A percentile compares a stretch with the other conserved stretches of the same genome.
Conservation (phyloP, 306 rosid species). For the Prunus davidiana region DNA sequence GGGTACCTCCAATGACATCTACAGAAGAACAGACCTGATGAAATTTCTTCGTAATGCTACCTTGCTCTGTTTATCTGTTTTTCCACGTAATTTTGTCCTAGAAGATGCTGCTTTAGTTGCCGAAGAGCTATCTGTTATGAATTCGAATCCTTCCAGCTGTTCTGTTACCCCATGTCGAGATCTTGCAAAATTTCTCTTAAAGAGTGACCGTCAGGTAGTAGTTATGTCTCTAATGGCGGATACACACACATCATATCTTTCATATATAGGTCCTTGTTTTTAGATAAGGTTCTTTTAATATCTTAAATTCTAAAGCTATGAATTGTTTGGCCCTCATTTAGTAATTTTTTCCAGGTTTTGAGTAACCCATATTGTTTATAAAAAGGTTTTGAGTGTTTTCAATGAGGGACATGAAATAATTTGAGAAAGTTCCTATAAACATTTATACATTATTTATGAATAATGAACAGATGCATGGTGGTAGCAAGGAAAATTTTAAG, state of each 20-base stretch:
- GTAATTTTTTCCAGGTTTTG: neutral
- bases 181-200: conserved; percentile 77
- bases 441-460: neutral
- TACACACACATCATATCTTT: neutral
- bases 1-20: conserved; percentile 31
- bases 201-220: conserved; percentile 84
- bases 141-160: conserved; percentile 47
- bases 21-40: conserved; percentile 59
- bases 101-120: conserved; percentile 86
- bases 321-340: neutral
- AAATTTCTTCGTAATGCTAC: conserved; percentile 70
- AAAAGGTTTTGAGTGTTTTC: neutral
- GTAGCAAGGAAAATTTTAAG: no score
- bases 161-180: conserved; percentile 76
- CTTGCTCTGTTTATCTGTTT: conserved; percentile 70
- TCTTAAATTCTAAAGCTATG: neutral
- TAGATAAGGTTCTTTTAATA: neutral
- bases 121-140: conserved; percentile 67
- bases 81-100: conserved; percentile 73
- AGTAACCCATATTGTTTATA: neutral
- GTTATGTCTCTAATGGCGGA: neutral
- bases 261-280: neutral
- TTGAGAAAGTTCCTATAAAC: neutral
- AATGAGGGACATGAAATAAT: neutral
- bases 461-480: neutral